phyloP scores from a whole-genome alignment of 331 rosid genomes.

The Spiraea crenata region DNA sequence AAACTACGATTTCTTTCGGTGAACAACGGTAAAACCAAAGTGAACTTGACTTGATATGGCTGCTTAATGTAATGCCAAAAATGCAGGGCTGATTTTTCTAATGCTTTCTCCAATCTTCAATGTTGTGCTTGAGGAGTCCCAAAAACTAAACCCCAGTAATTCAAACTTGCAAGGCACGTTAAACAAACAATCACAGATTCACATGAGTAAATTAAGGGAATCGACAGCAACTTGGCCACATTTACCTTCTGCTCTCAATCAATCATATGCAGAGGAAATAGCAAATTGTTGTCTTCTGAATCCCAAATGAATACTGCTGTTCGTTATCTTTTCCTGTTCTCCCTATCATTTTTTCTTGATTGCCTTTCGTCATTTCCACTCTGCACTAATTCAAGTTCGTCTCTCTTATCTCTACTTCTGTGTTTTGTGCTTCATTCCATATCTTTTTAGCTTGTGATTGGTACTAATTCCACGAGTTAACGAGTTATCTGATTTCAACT shows the following conservation, averaged over 20 bases:
- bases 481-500: neutral
- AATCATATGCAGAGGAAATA: neutral
- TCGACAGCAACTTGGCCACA: neutral
- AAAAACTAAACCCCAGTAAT: neutral
- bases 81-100: neutral
- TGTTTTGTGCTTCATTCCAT: neutral
- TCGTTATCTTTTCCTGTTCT: constrained; percentile 17
- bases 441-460: neutral
- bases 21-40: neutral
- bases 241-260: neutral
- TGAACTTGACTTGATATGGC: constrained; percentile 16
- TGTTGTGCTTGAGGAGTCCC: constrained; percentile 19
- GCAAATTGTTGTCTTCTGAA: neutral
- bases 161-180: constrained; percentile 1
- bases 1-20: neutral
- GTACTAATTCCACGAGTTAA: neutral
- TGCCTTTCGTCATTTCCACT: constrained; percentile 14
- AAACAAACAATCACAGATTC: neutral
- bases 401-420: neutral
- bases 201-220: neutral
- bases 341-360: constrained; percentile 9
- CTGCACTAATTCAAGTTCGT: constrained; percentile 8
- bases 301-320: constrained; percentile 4
- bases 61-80: constrained; percentile 4
- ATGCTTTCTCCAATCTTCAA: neutral